Conservation (phyloP, 768 basidiomycete species). For the Boletus sensibilis region DNA sequence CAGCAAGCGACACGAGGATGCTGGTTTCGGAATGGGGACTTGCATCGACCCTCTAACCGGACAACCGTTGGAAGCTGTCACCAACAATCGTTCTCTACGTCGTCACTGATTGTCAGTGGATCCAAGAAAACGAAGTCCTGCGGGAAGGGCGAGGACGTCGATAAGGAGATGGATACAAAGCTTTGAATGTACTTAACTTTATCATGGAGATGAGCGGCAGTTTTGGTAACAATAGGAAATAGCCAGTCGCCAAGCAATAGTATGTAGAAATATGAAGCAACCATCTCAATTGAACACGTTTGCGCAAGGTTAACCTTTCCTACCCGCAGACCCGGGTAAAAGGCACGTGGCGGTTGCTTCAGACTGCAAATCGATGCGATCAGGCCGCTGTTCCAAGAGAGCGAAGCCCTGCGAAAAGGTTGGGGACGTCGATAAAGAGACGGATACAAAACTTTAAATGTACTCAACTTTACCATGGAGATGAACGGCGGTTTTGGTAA, state of each 20-base stretch:
- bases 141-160: background rate
- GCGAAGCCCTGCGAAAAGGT: background rate
- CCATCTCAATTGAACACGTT: background rate
- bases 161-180: background rate
- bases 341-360: conserved; percentile 9
- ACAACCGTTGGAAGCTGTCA: background rate
- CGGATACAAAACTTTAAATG: background rate
- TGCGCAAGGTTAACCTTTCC: background rate
- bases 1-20: background rate
- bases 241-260: background rate
- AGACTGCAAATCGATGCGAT: conserved; percentile 5
- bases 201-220: background rate
- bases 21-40: background rate
- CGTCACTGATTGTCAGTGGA: background rate
- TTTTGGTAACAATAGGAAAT: background rate
- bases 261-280: background rate
- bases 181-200: background rate
- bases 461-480: background rate
- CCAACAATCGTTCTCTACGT: background rate
- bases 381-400: background rate
- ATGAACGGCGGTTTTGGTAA: background rate
- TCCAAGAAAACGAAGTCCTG: background rate
- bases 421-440: conserved; percentile 3
- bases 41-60: background rate
- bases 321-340: background rate